These are phyloP conservation scores for Sporobolomyces pararoseus DNA, from an alignment of 768 basidiomycete genomes.

Conservation along the genomic window DNA sequence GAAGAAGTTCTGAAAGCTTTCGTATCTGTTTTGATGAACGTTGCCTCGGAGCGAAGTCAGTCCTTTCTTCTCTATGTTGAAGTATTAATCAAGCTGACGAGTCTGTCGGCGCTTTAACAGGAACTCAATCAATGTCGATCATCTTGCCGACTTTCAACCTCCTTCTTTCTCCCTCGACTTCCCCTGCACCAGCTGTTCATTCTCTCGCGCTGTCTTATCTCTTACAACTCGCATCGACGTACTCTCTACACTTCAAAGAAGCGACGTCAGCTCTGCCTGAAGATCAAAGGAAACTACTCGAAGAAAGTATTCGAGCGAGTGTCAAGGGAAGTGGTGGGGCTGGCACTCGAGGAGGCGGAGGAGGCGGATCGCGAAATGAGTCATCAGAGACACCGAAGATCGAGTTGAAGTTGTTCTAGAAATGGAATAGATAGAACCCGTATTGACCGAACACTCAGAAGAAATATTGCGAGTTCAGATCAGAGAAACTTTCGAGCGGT, in stretches of 20 bases:
- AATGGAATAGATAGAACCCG: neutral
- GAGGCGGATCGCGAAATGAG: neutral
- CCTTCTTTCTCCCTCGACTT: slow-evolving; percentile 59
- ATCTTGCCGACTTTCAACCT: slow-evolving; percentile 50
- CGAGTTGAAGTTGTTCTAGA: slow-evolving; percentile 27
- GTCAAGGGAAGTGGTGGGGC: neutral
- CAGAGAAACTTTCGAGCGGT: no score
- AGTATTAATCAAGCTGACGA: neutral
- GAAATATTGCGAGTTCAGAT: no score
- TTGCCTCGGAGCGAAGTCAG: slow-evolving; percentile 64
- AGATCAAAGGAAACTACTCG: slow-evolving; percentile 61
- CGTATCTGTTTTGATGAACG: slow-evolving; percentile 59
- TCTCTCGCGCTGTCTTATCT: slow-evolving; percentile 64
- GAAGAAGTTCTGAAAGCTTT: slow-evolving; percentile 82
- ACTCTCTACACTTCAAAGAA: slow-evolving; percentile 77
- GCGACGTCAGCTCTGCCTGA: slow-evolving; percentile 66
- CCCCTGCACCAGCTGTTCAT: slow-evolving; percentile 55
- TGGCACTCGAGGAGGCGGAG: neutral
- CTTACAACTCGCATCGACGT: slow-evolving; percentile 65
- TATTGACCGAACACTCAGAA: no score
- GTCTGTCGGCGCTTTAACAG: neutral
- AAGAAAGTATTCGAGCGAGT: slow-evolving; percentile 64
- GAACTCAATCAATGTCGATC: slow-evolving; percentile 30
- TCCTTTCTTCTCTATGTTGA: slow-evolving; percentile 25
- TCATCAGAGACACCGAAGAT: slow-evolving; percentile 22